Evolutionary conservation across 208 protist species (phyloP).

Genomic region (Strigomonas galati): DNA sequence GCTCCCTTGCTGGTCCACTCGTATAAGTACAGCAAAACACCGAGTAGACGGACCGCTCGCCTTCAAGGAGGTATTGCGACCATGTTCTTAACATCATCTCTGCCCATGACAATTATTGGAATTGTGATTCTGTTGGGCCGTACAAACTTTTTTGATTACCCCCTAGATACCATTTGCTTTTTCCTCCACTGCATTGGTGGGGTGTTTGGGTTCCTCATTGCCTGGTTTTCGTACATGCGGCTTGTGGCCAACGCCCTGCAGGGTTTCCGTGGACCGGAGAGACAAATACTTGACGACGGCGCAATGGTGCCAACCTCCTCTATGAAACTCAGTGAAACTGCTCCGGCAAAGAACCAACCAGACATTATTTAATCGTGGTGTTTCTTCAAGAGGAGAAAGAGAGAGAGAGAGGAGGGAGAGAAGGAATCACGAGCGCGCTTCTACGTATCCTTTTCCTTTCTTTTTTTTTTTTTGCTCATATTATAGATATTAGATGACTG

Average conservation of each 20-base stretch:
- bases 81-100: slow-evolving; percentile 60
- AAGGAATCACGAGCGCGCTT: too few species aligned
- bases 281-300: slow-evolving; percentile 47
- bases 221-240: slow-evolving; percentile 76
- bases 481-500: too few species aligned
- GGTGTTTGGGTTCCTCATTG: slow-evolving; percentile 29
- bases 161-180: slow-evolving; percentile 54
- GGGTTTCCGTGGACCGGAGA: slow-evolving; percentile 48
- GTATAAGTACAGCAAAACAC: slow-evolving; percentile 76
- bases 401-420: background rate
- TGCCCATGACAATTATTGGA: slow-evolving; percentile 22
- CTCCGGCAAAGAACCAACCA: slow-evolving; percentile 12
- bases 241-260: slow-evolving; percentile 35
- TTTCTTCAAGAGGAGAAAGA: background rate
- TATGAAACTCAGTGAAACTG: slow-evolving; percentile 12
- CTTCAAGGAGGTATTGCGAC: slow-evolving; percentile 45
- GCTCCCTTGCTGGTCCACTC: slow-evolving; percentile 75
- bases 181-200: slow-evolving; percentile 40
- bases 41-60: slow-evolving; percentile 20
- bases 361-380: slow-evolving; percentile 14
- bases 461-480: too few species aligned
- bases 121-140: background rate
- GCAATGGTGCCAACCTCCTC: slow-evolving; percentile 22
- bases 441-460: background rate
- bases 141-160: slow-evolving; percentile 15